Evolutionary conservation across 2,329 filamentous ascomycete species (phyloP).

Genomic region (Zelopaecilomyces penicillatus): DNA sequence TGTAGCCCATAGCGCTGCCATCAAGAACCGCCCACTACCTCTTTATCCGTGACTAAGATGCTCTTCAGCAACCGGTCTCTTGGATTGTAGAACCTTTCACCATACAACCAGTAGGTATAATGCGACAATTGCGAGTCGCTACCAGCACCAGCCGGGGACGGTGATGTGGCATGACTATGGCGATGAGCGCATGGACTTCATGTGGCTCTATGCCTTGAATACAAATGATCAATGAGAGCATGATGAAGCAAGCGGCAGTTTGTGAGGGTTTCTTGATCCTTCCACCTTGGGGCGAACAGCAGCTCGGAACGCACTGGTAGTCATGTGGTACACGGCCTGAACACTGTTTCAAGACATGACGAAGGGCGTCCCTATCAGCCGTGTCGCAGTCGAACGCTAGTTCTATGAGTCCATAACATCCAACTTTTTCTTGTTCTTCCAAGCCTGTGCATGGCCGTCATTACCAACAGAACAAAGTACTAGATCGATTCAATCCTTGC

Average conservation of each 20-base stretch:
- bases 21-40: too few species aligned
- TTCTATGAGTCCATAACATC: too few species aligned
- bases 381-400: slow-evolving; percentile 12
- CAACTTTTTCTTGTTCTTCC: slow-evolving; percentile 16
- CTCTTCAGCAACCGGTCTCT: too few species aligned
- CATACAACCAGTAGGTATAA: too few species aligned
- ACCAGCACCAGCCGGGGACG: too few species aligned
- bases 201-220: too few species aligned
- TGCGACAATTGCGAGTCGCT: too few species aligned
- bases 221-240: slow-evolving; percentile 26
- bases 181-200: too few species aligned
- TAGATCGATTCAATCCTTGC: slow-evolving; percentile 23
- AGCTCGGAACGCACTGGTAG: slow-evolving; percentile 14
- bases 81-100: too few species aligned
- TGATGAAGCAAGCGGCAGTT: slow-evolving; percentile 18
- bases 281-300: slow-evolving; percentile 25
- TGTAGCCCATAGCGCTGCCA: too few species aligned
- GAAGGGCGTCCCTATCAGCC: slow-evolving; percentile 3
- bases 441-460: slow-evolving; percentile 21
- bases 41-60: too few species aligned
- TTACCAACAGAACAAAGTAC: slow-evolving; percentile 26
- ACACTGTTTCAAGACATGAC: slow-evolving; percentile 7
- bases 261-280: slow-evolving; percentile 23
- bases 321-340: slow-evolving; percentile 14
- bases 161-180: too few species aligned